Conservation (phyloP, 148 eudicot genomes). For the Nepenthes mirabilis region DNA sequence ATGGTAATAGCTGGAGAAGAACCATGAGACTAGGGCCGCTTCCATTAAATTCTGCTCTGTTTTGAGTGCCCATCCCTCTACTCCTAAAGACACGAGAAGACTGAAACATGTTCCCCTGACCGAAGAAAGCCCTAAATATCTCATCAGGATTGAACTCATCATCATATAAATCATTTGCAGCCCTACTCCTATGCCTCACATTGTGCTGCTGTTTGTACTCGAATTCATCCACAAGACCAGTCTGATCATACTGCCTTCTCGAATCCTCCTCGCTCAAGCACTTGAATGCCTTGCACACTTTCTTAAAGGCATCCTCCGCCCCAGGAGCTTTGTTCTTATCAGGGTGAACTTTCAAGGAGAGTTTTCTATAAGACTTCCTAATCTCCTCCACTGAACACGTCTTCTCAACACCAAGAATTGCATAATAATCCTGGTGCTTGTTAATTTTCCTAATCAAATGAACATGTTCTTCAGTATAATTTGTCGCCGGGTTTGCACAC, state of each 20-base stretch:
- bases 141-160: constrained; percentile 90
- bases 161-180: constrained; percentile 37
- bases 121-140: constrained; percentile 86
- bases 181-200: constrained; percentile 50
- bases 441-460: constrained; percentile 61
- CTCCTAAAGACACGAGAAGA: constrained; percentile 54
- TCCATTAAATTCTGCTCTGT: constrained; percentile 42
- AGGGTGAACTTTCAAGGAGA: constrained; percentile 94
- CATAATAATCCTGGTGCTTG: constrained; percentile 68
- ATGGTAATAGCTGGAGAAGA: constrained; percentile 31
- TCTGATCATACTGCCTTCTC: constrained; percentile 84
- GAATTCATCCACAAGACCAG: constrained; percentile 71
- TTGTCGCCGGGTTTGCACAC: constrained; percentile 32
- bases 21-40: constrained; percentile 59
- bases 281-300: constrained; percentile 81
- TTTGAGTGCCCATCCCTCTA: constrained; percentile 41
- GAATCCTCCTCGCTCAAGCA: constrained; percentile 84
- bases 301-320: constrained; percentile 95
- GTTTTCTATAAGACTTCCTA: constrained; percentile 77
- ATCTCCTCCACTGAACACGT: constrained; percentile 74
- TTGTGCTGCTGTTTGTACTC: constrained; percentile 66
- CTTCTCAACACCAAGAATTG: constrained; percentile 70
- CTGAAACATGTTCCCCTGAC: constrained; percentile 53
- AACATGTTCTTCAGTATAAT: constrained; percentile 69
- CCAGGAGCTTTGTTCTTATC: constrained; percentile 97